A percentile compares a stretch with the other conserved stretches of the same genome.
phyloP scores from a whole-genome alignment of 805 yeast species.

The Candida ulmi region DNA sequence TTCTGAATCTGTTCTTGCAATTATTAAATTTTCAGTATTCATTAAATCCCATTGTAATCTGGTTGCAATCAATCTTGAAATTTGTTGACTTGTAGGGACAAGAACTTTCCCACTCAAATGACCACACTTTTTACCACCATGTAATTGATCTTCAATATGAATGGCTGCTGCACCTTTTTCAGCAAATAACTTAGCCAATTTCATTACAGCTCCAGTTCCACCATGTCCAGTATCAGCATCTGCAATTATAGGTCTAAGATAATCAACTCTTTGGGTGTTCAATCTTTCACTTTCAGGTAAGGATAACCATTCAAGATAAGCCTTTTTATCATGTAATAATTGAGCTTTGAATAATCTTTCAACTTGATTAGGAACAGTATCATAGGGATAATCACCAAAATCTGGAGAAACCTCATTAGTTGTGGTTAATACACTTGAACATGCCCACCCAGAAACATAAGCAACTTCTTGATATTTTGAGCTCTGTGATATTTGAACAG shows the following conservation, averaged over 20 bases:
- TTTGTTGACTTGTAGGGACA: slow-evolving; percentile 54
- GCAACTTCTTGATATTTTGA: slow-evolving; percentile 45
- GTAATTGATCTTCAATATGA: slow-evolving; percentile 58
- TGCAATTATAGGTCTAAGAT: slow-evolving; percentile 56
- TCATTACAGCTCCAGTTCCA: slow-evolving; percentile 57
- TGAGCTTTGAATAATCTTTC: slow-evolving; percentile 55
- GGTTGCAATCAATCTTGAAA: slow-evolving; percentile 49
- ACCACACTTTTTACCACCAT: slow-evolving; percentile 64
- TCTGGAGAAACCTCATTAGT: slow-evolving; percentile 63
- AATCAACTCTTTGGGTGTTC: slow-evolving; percentile 33
- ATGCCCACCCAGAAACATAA: slow-evolving; percentile 61
- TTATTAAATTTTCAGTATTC: slow-evolving; percentile 51
- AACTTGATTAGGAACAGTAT: slow-evolving; percentile 64
- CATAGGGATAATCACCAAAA: slow-evolving; percentile 65
- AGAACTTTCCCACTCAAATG: slow-evolving; percentile 57
- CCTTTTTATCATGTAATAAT: slow-evolving; percentile 48
- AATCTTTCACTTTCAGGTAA: slow-evolving; percentile 14
- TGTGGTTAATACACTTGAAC: slow-evolving; percentile 48
- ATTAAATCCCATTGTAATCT: slow-evolving; percentile 61
- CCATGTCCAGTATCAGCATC: slow-evolving; percentile 70
- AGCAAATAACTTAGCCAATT: slow-evolving; percentile 59
- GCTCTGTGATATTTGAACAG: slow-evolving; percentile 55
- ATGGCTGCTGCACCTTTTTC: slow-evolving; percentile 65
- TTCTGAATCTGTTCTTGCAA: slow-evolving; percentile 59
- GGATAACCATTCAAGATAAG: slow-evolving; percentile 34